Base-by-base conservation (phyloP, 768 basidiomycete species). In the Boletus rubescentipes region DNA sequence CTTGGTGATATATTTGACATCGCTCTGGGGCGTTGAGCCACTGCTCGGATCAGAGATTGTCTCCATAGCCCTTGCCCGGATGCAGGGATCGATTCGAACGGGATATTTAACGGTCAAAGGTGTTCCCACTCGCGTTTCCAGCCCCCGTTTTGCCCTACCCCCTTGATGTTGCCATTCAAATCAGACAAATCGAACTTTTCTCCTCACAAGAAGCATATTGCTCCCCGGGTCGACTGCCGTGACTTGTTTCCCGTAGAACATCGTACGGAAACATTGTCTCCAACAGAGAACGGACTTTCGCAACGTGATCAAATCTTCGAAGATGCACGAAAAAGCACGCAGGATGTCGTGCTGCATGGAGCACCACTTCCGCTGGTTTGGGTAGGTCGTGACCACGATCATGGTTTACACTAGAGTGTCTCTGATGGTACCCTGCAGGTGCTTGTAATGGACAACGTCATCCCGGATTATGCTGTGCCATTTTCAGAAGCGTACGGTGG, bases 381-480 rank as follows among this genome's bases (percentile, higher is more conserved):
- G 67, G 67, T 70, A 39, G 20, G 67, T 53, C 39, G 9, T 21
- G 2, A 35, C 21, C 15, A 4, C 11, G 8, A 15, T 26, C 26
- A 26, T 29, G 1, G 12, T 21, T 9, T 34, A 18, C 10, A n/a
- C 26, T 20, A 8, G 9, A 2, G 35, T 31, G 21, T 35, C 18
- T 44, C 32, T 38, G 21, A 37, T 20, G 18, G 38, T 37, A 4
- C 1, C n/a, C 5, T 14, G 6, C 38, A 70, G 67, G 58, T 68
- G 8, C 56, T 68, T 8, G 58, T 68, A 36, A 41, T 32, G 8
- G 68, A 68, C 32, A 68, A 70, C 30, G 35, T 61, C 11, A 64
- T 68, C 45, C 67, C 67, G 9, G 64, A 66, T 43, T 46, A 68
- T 54, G 68, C 68, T 10, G 58, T 68, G 4, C 67, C 67, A 18